Percentiles rank a stretch among this genome's conserved stretches.
phyloP scores from a whole-genome alignment of 257 asterid species.

The Fraxinus cuspidata region DNA sequence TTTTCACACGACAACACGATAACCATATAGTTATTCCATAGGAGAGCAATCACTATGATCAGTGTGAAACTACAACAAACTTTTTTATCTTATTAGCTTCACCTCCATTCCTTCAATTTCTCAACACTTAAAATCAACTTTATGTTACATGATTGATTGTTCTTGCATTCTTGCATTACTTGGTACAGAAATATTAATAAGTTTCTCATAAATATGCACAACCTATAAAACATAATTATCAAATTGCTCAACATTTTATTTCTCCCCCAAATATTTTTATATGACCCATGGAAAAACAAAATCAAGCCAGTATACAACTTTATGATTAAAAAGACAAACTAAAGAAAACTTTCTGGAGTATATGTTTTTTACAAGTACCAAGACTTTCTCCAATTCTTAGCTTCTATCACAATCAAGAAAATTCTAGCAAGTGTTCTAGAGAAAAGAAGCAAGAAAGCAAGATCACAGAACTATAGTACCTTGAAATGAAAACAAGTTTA shows the following conservation, averaged over 20 bases:
- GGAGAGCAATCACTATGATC: slow-evolving; percentile 1
- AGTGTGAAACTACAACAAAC: background rate
- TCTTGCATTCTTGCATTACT: background rate
- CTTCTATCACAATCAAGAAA: background rate
- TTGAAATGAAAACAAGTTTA: background rate
- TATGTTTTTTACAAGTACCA: background rate
- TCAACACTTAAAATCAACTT: slow-evolving; percentile 10
- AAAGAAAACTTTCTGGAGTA: background rate
- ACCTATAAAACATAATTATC: background rate
- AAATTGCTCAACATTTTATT: background rate
- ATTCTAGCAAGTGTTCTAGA: background rate
- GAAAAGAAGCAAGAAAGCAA: background rate
- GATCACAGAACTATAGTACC: background rate
- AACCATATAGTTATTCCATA: background rate
- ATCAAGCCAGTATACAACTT: slow-evolving; percentile 17
- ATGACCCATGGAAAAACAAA: background rate
- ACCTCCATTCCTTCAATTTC: slow-evolving; percentile 7
- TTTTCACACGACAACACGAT: slow-evolving; percentile 20
- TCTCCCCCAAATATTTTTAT: background rate
- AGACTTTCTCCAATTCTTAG: background rate
- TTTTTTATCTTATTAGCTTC: slow-evolving; percentile 5
- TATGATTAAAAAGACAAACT: background rate
- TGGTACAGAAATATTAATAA: background rate
- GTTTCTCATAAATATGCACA: background rate
- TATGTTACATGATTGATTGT: background rate